phyloP scores from a whole-genome alignment of 768 basidiomycete genomes.

The Rhizopogon sp. region DNA sequence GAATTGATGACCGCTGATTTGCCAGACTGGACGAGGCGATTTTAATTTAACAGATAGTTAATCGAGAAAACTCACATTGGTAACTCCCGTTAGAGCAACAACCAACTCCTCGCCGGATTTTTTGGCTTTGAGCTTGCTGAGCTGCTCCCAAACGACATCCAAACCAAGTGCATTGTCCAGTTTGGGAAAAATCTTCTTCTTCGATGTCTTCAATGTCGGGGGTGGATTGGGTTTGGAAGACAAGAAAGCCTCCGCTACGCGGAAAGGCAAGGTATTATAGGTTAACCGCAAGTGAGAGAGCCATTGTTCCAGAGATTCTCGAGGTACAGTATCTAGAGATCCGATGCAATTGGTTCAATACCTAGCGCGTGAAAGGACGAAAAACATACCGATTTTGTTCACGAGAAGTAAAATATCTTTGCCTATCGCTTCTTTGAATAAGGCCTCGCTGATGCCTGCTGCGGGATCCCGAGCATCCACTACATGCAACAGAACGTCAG shows the following conservation, averaged over 20 bases:
- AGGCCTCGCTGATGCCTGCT: slow-evolving; percentile 65
- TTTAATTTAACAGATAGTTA: neutral
- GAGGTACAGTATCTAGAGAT: slow-evolving; percentile 69
- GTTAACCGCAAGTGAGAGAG: slow-evolving; percentile 50
- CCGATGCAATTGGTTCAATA: neutral
- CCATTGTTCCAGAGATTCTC: slow-evolving; percentile 74
- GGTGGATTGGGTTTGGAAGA: slow-evolving; percentile 29
- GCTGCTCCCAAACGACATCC: slow-evolving; percentile 43
- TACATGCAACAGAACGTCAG: slow-evolving; percentile 77
- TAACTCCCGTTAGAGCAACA: slow-evolving; percentile 79
- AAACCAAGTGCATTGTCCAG: slow-evolving; percentile 59
- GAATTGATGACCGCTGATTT: slow-evolving; percentile 88
- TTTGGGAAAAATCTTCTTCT: slow-evolving; percentile 28
- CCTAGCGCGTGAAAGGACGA: neutral
- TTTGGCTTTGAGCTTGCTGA: slow-evolving; percentile 43
- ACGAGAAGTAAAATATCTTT: slow-evolving; percentile 62
- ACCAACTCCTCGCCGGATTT: slow-evolving; percentile 47
- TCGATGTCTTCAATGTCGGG: slow-evolving; percentile 40
- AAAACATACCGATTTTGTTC: slow-evolving; percentile 78
- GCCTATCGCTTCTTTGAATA: slow-evolving; percentile 35
- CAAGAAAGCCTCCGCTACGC: slow-evolving; percentile 63
- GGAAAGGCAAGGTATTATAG: slow-evolving; percentile 67
- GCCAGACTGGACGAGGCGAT: slow-evolving; percentile 48
- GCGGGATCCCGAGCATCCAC: slow-evolving; percentile 84
- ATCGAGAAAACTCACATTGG: slow-evolving; percentile 54